Percentiles rank a stretch among this genome's conserved stretches.
phyloP scores from a whole-genome alignment of 225 moss, liverwort and hornwort species.

The Polytrichum commune region DNA sequence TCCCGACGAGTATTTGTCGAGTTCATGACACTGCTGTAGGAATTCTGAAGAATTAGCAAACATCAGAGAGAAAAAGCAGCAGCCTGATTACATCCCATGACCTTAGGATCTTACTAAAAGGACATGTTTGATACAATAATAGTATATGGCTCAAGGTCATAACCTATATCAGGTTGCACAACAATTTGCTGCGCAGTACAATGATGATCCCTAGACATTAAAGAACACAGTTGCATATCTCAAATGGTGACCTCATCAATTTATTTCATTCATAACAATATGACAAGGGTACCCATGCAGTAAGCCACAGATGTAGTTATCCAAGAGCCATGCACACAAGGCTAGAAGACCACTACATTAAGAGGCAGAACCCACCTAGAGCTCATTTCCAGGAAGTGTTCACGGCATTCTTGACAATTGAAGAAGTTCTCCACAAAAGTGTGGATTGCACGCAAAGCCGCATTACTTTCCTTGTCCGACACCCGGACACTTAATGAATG shows the following conservation, averaged over 20 bases:
- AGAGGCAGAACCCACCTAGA: constrained; percentile 37
- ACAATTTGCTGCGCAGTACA: background rate
- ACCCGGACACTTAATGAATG: constrained; percentile 92
- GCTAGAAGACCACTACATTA: background rate
- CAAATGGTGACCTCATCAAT: background rate
- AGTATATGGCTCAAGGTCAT: background rate
- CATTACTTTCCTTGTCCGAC: constrained; percentile 73
- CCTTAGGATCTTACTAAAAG: background rate
- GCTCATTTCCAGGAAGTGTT: constrained; percentile 77
- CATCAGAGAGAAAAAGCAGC: too few relatives aligned
- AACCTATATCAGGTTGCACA: background rate
- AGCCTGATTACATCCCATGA: background rate
- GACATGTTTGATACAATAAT: background rate
- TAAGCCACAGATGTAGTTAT: background rate
- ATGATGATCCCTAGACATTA: background rate
- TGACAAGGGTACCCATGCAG: background rate
- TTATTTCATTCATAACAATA: background rate
- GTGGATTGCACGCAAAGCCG: constrained; percentile 59
- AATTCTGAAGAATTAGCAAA: background rate
- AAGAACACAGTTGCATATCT: background rate
- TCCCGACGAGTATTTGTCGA: constrained; percentile 53
- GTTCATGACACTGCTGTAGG: constrained; percentile 38
- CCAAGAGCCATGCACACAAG: background rate
- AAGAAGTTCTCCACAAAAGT: constrained; percentile 82
- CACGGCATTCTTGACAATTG: constrained; percentile 77